Evolutionary conservation across 306 rosid genomes (phyloP), one percentile per base, ranked within the genome.

Genomic region (Potentilla sterilis): DNA sequence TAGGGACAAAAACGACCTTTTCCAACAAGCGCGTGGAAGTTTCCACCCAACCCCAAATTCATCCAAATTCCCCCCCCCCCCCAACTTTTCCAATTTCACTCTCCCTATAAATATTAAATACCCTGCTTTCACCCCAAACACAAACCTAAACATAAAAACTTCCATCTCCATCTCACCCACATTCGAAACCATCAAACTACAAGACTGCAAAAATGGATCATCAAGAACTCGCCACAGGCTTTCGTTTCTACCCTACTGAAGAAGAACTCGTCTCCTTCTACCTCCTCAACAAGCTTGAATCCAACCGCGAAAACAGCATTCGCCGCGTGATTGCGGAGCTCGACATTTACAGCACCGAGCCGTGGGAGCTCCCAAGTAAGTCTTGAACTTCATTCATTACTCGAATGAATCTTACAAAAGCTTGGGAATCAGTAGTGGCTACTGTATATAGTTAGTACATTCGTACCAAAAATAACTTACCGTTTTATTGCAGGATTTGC

Each of bases 221-320:
- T 85, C 83, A 75, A 43, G 55, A 74, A 42, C 79, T 63, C 7
- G 71, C 86, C 52, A 87, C 86, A 2, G 98, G 98, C 3, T 91
- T 81, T 72, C 88, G 98, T 3, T 93, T 93, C 85, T 93, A 84
- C 83, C 98, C 98, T 0, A 90, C 96, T 0, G 98, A 93, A 70
- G 96, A 93, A 76, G 98, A 93, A 79, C 82, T 93, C 0, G 80
- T 93, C 35, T 81, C 89, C 19, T 91, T 91, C 84, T 93, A 93
- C 59, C 85, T 93, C 11, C 84, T 12, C 76, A 84, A 83, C 69
- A 92, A 88, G 75, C 89, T 91, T 4, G 73, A 88, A 61, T 96
- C 90, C 9, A 72, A 64, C 9, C 38, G 74, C 49, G 69, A 63
- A 2, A 79, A 81, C 10, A 32, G 49, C 64, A 70, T 83, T 1